Conservation (phyloP, 306 rosid genomes). For the Geum urbanum region DNA sequence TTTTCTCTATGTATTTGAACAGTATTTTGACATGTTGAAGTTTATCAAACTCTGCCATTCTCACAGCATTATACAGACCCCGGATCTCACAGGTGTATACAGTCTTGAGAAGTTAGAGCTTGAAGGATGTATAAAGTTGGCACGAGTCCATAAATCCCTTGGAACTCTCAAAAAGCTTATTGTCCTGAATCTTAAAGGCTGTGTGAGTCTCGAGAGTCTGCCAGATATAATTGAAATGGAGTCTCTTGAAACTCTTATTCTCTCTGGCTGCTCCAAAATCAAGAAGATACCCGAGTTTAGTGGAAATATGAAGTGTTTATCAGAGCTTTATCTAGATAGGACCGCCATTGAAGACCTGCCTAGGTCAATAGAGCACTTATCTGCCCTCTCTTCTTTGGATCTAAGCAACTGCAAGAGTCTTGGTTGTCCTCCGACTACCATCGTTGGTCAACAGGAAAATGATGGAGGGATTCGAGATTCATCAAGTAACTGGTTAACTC, state of each 20-base stretch:
- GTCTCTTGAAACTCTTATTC: slow-evolving; percentile 11
- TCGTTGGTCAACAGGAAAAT: no score
- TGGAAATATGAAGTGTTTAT: no score
- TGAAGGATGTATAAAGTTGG: slow-evolving; percentile 20
- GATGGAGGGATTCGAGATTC: no score
- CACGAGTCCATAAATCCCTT: slow-evolving; percentile 11
- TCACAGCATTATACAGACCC: slow-evolving; percentile 9
- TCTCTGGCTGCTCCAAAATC: slow-evolving; percentile 16
- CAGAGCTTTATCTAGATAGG: no score
- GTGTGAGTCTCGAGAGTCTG: slow-evolving; percentile 15
- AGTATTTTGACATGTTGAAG: slow-evolving; percentile 9
- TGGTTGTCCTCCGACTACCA: slow-evolving; percentile 8
- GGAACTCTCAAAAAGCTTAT: not conserved
- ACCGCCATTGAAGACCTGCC: no score
- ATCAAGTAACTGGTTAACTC: no score
- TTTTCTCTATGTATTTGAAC: no score
- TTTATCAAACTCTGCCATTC: not conserved
- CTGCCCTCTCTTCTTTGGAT: not conserved
- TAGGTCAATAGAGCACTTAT: no score
- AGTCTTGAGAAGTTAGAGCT: slow-evolving; percentile 23
- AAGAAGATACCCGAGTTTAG: no score
- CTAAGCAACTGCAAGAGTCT: slow-evolving; percentile 15
- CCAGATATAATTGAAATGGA: slow-evolving; percentile 2
- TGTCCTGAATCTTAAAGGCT: slow-evolving; percentile 6
- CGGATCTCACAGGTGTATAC: slow-evolving; percentile 6